Evolutionary conservation across 2,329 filamentous ascomycete species (phyloP), one percentile per base, ranked within the genome.

Genomic region (Ascocoryne sarcoides): DNA sequence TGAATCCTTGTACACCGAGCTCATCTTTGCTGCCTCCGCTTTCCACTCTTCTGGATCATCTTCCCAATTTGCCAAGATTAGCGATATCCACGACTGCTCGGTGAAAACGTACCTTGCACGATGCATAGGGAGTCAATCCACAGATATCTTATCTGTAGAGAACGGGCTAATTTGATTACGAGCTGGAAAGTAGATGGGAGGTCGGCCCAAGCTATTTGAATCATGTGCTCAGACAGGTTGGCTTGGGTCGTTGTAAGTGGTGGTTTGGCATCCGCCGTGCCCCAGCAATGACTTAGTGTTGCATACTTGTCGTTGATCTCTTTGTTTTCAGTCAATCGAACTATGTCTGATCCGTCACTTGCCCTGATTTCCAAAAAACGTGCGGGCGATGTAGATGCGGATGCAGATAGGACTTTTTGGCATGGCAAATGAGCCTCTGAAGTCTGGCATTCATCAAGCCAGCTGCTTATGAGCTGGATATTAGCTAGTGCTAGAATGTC

Each of bases 21-120:
- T 32, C 33, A 41, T 41, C n/a, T 5, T 32, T 7, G 23, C 39
- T 12, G 39, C 23, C 32, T 41, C 32, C 16, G 20, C 10, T 14
- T 32, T 16, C 43, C 43, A 45, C n/a, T n/a, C n/a, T n/a, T n/a
- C n/a, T n/a, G n/a, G n/a, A 35, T 45, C 43, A 2, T 33, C 15
- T 19, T 23, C 17, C 4, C 29, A 34, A 18, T 42, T 35, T 26
- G 12, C 7, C 7, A 12, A 7, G 7, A 12, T 26, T 26, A 26
- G 23, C 7, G 12, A 26, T 7, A 7, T 12, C 12, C 23, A 26
- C 7, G 7, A 7, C 7, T 7, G 23, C 7, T 26, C 7, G 7
- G 12, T 7, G 23, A 7, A 26, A 7, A 12, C 23, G n/a, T 34
- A 14, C 32, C 32, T 20, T 35, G 32, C n/a, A 16, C n/a, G 18